Evolutionary conservation across 2,329 filamentous ascomycete species (phyloP).

Genomic region (Neofusicoccum kwambonambiense): DNA sequence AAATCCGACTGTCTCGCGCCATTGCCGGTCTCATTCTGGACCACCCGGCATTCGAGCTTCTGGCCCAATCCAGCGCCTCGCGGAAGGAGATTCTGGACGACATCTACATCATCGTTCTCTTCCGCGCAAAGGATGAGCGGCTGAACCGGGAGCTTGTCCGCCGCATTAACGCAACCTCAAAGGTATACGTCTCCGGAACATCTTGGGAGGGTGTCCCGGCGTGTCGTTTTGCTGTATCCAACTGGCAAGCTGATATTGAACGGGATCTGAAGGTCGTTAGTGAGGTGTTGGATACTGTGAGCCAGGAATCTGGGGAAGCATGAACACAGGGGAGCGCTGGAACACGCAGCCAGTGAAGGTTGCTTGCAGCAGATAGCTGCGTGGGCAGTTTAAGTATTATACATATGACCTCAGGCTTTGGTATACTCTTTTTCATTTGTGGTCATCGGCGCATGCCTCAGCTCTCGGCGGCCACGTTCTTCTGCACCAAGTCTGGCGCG

Average conservation of each 20-base stretch:
- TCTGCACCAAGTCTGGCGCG: no score
- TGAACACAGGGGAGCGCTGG: background rate
- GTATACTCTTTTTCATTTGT: no score
- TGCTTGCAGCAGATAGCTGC: no score
- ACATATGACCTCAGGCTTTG: no score
- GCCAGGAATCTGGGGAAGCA: constrained; percentile 1
- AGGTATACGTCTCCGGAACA: constrained; percentile 82
- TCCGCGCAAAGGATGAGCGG: constrained; percentile 65
- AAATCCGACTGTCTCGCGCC: constrained; percentile 68
- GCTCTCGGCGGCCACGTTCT: no score
- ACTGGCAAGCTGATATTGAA: constrained; percentile 73
- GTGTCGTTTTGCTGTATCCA: constrained; percentile 80
- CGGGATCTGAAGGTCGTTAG: constrained; percentile 66
- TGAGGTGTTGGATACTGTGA: constrained; percentile 56
- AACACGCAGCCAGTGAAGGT: no score
- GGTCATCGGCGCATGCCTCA: no score
- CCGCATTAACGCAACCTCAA: constrained; percentile 69
- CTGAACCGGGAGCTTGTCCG: constrained; percentile 67
- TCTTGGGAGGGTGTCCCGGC: constrained; percentile 72
- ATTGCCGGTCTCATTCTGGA: constrained; percentile 64
- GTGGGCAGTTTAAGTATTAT: no score
- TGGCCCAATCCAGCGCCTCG: constrained; percentile 51
- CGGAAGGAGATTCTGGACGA: constrained; percentile 46
- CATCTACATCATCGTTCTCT: constrained; percentile 72
- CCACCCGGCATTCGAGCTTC: constrained; percentile 63